A percentile compares a stretch with the other conserved stretches of the same genome.
Conservation (phyloP, 106 monocot genomes). For the Vanilla planifolia region DNA sequence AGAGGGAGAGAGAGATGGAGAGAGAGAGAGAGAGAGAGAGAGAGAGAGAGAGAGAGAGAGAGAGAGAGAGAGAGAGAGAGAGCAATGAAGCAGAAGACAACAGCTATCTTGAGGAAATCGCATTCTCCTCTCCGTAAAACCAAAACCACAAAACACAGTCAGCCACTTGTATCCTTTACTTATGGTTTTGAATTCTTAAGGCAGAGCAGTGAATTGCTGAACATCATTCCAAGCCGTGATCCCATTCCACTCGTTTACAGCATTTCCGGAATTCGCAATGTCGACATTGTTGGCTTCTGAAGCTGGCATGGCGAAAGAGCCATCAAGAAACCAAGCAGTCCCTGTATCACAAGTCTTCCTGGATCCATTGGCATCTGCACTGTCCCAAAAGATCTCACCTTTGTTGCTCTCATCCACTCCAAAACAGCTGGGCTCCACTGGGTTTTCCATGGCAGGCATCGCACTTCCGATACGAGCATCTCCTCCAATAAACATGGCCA, state of each 20-base stretch:
- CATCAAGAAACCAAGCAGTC: slow-evolving; percentile 22
- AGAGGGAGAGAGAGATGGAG: too few species aligned
- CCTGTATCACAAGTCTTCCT: neutral
- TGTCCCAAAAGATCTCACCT: neutral
- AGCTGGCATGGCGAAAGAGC: neutral
- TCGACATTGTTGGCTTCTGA: neutral
- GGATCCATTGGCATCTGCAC: neutral
- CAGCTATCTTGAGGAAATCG: too few species aligned
- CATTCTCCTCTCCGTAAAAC: too few species aligned
- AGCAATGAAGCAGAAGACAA: too few species aligned
- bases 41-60: too few species aligned
- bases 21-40: too few species aligned
- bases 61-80: too few species aligned
- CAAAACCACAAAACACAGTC: too few species aligned
- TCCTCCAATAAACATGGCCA: slow-evolving; percentile 23
- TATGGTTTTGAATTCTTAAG: too few species aligned
- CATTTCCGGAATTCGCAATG: neutral
- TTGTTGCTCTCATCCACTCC: neutral
- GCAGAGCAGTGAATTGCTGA: slow-evolving; percentile 12
- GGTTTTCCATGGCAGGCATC: too few species aligned
- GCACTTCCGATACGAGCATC: too few species aligned
- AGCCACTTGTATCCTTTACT: too few species aligned
- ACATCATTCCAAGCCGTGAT: slow-evolving; percentile 15
- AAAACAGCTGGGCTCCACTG: slow-evolving; percentile 1
- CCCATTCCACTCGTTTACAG: slow-evolving; percentile 12